Conservation (phyloP, 192 early-diverging fungal species). For the Dimargaris xerosporica region DNA sequence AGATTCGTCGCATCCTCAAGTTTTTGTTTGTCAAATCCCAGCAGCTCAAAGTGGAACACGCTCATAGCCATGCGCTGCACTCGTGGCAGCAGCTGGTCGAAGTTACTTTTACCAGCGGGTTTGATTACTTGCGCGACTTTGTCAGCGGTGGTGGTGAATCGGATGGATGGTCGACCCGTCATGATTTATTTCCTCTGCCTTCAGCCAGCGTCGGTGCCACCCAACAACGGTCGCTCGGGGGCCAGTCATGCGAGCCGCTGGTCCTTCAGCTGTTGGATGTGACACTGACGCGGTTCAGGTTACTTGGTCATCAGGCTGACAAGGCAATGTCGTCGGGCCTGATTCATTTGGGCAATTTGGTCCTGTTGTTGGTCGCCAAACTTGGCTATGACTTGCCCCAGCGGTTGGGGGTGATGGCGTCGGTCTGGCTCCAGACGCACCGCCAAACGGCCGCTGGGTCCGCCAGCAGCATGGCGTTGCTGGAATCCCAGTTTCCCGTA, state of each 20-base stretch:
- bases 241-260: background rate
- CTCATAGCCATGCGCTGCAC: slow-evolving; percentile 48
- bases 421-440: background rate
- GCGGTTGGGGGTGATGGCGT: background rate
- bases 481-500: slow-evolving; percentile 27
- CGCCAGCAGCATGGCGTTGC: background rate
- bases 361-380: background rate
- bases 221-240: no score
- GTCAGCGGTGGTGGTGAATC: background rate
- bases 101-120: slow-evolving; percentile 46
- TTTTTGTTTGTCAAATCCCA: slow-evolving; percentile 60
- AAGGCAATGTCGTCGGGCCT: background rate
- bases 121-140: slow-evolving; percentile 32
- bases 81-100: slow-evolving; percentile 76
- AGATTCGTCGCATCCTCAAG: slow-evolving; percentile 42
- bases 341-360: background rate
- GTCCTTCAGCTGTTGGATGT: background rate
- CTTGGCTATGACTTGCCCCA: background rate
- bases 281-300: slow-evolving; percentile 1
- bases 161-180: background rate
- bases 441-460: background rate
- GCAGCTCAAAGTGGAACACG: slow-evolving; percentile 45
- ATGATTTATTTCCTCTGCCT: background rate
- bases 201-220: no score
- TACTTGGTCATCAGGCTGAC: background rate